Evolutionary conservation across 176 grass and related monocot species (phyloP), one percentile per base, ranked within the genome.

Genomic region (Themeda triandra): DNA sequence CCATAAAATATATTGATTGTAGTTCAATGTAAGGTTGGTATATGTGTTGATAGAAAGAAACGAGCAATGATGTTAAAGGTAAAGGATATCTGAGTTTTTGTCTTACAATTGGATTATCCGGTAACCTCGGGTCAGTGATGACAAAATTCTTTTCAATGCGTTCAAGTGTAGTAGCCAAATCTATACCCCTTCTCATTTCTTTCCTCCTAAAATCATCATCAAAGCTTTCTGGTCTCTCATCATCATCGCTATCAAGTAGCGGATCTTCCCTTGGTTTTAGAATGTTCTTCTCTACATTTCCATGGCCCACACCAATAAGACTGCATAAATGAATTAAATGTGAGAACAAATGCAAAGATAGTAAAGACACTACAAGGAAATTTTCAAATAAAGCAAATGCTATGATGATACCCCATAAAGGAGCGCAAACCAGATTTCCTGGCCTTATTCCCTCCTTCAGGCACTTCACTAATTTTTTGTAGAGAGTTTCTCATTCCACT

Each of bases 181-280:
- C 96, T 69, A 98, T 98, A 63, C 96, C 96, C 92, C 82, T 93
- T 85, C 96, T 98, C 93, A 98, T 98, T 78, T 98, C 93, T 86
- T 92, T 95, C 82, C 79, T 95, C 70, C 91, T 92, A 15, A 85
- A 69, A 14, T 85, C 85, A 72, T 95, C 85, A 78, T 94, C 96
- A 86, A 98, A 93, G 72, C 93, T 95, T 75, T 98, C 87, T 27
- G 87, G 85, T 81, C 80, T 92, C 83, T 95, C 96, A 72, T 95
- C 92, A 64, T 98, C 93, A 75, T 98, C 93, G 71, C 85, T 95
- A 69, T 98, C 91, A 71, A 88, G 60, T 77, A 95, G 70, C 1
- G 42, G 68, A 59, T 93, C 90, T 77, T 98, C 85, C 84, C 77
- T 87, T 78, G 89, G 83, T 76, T 91, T 87, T 71, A 90, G 60